These are phyloP conservation scores for Globisporangium paddicum DNA, from an alignment of 352 stramenopile genomes.

Conservation along the genomic window DNA sequence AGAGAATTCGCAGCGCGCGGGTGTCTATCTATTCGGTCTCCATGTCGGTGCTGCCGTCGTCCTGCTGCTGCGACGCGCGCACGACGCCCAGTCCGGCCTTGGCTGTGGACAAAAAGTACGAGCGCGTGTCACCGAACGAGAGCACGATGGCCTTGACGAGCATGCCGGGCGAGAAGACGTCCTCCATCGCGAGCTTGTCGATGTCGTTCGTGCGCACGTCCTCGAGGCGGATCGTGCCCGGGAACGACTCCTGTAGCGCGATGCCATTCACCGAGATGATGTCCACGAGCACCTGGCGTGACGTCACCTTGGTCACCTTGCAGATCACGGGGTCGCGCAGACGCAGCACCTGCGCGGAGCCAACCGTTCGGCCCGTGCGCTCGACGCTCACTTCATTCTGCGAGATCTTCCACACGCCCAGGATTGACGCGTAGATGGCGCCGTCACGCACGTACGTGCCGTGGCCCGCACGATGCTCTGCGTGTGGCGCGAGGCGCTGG, in stretches of 20 bases:
- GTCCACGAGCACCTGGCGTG: conserved; percentile 72
- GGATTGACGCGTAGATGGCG: conserved; percentile 68
- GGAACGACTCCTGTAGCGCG: conserved; percentile 78
- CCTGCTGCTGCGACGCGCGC: conserved; percentile 26
- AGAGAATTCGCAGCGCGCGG: not conserved
- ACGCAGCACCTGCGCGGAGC: conserved; percentile 63
- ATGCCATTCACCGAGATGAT: conserved; percentile 65
- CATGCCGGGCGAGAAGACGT: conserved; percentile 62
- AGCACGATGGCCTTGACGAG: conserved; percentile 78
- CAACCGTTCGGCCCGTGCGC: conserved; percentile 48
- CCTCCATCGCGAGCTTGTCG: conserved; percentile 78
- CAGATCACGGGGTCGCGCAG: conserved; percentile 65
- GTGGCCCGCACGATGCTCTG: conserved; percentile 32
- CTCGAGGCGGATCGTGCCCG: conserved; percentile 71
- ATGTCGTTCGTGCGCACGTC: conserved; percentile 77
- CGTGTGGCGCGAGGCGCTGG: conserved; percentile 39
- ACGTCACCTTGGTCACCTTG: conserved; percentile 61
- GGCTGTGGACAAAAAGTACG: conserved; percentile 81
- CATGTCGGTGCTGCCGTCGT: conserved; percentile 31
- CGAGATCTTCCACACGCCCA: conserved; percentile 36
- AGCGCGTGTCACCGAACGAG: conserved; percentile 82
- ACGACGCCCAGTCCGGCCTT: conserved; percentile 67
- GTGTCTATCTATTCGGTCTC: conserved; percentile 37
- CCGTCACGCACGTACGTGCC: conserved; percentile 59
- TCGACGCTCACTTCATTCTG: conserved; percentile 40